A percentile compares a stretch with the other conserved stretches of the same genome.
Evolutionary conservation across 2,329 filamentous ascomycete species (phyloP).

Genomic region (Macrophomina phaseolina): DNA sequence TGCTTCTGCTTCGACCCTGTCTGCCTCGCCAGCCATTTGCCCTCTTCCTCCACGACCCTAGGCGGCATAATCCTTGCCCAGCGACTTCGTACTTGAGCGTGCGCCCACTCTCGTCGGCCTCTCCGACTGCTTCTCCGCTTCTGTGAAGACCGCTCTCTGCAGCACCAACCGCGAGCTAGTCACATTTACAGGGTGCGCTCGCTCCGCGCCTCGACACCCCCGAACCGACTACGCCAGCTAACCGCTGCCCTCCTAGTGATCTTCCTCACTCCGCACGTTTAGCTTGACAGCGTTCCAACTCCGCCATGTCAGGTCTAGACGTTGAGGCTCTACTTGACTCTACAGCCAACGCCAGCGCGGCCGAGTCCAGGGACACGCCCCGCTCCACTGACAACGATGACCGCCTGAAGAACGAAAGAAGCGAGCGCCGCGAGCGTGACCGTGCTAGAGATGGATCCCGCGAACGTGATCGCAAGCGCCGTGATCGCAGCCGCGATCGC

Average conservation of each 20-base stretch:
- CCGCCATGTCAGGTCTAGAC: conserved; percentile 71
- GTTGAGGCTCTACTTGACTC: conserved; percentile 92
- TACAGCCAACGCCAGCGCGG: conserved; percentile 65
- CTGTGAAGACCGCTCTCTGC: background rate
- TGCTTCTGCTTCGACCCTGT: background rate
- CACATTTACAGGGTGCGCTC: conserved; percentile 26
- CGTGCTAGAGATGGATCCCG: conserved; percentile 33
- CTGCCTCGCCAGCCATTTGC: conserved; percentile 3
- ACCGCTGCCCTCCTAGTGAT: conserved; percentile 27
- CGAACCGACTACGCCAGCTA: conserved; percentile 21
- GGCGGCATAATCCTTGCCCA: conserved; percentile 9
- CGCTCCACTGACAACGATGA: conserved; percentile 60
- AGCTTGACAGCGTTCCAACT: conserved; percentile 29
- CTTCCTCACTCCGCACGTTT: conserved; percentile 25
- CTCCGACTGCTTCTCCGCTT: background rate
- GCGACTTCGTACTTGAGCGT: background rate
- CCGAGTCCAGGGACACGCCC: conserved; percentile 40
- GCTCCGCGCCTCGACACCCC: conserved; percentile 10
- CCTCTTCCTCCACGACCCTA: conserved; percentile 8
- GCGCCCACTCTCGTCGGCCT: background rate
- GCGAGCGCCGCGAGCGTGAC: conserved; percentile 42
- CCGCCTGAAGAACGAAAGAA: conserved; percentile 39
- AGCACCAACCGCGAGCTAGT: conserved; percentile 20
- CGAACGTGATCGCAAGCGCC: conserved; percentile 38
- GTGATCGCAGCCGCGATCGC: conserved; percentile 33